Base-by-base conservation (phyloP, 1,139 yeast species). In the Magnusiomyces sp. region DNA sequence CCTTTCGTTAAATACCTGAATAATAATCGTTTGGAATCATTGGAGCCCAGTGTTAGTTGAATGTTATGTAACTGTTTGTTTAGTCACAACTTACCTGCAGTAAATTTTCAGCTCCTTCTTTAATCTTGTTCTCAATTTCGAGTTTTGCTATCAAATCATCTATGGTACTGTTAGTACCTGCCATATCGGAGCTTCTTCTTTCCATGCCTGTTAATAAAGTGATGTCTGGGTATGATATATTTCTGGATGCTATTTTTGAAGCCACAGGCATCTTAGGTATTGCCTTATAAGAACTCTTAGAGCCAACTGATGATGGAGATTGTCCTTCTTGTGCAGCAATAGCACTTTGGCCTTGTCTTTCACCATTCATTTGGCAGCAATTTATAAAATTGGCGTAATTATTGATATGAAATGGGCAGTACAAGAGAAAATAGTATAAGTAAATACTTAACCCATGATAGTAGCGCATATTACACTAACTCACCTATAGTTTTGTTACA, bases 41-140 rank as follows among this genome's bases (percentile, higher is more conserved):
- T 23, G 32, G 7, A 45, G 9, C n/a, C 13, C 13, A 23, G 31
- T n/a, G n/a, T 17, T 43, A 42, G 20, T 29, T 5, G n/a, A 43
- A n/a, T 33, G 11, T 27, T 33, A 11, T 14, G 23, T 7, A 7
- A 5, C 29, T 5, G 29, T 23, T 23, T 23, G 7, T n/a, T 31
- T 47, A 50, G 43, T 51, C 50, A 33, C 56, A 61, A 34, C 61
- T 50, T 39, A 65, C 70, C 46, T 66, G 69, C 16, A 71, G 59
- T 56, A 70, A 56, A 44, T 67, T 68, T 54, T 69, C 72, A 1
- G 73, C 72, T 2, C 72, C 73, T 48, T 68, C 70, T 36, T 69
- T 63, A 46, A 70, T 66, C 53, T 65, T 65, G 49, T 63, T 65
- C 54, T 71, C 75, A 32, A 67, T 64, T 49, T 66, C 68, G 47